These are phyloP conservation scores for Rubia balearica DNA, from an alignment of 305 asterid species.

Conservation along the genomic window DNA sequence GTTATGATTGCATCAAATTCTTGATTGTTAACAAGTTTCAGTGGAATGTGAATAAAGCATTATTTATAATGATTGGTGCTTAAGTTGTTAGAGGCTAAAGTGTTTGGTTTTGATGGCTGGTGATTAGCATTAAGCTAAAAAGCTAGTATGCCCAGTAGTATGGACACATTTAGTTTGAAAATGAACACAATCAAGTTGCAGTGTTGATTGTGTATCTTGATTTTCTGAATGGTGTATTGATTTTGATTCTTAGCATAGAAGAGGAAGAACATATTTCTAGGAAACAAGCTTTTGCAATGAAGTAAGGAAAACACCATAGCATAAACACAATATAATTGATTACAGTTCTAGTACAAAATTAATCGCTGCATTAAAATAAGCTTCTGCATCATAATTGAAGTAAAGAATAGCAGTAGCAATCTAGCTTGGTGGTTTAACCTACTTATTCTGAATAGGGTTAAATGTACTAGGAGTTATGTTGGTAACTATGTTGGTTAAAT, in stretches of 20 bases:
- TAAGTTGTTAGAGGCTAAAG: neutral
- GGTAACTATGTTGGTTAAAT: no score
- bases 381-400: neutral
- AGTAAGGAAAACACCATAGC: neutral
- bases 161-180: no score
- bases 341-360: neutral
- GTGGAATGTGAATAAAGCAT: neutral
- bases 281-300: neutral
- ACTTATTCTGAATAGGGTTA: constrained; percentile 26
- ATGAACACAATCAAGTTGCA: no score
- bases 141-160: no score
- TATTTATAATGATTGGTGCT: no score
- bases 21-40: neutral
- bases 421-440: neutral
- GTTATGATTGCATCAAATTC: neutral
- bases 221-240: neutral
- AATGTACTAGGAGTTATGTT: constrained; percentile 19
- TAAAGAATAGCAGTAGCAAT: neutral
- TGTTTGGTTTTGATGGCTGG: neutral
- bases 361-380: neutral
- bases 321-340: neutral
- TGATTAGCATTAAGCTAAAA: neutral
- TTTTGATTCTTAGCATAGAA: neutral
- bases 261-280: neutral
- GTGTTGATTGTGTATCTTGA: no score